Evolutionary conservation across 139 green algal genomes (phyloP).

Genomic region (Chlorella sp.): DNA sequence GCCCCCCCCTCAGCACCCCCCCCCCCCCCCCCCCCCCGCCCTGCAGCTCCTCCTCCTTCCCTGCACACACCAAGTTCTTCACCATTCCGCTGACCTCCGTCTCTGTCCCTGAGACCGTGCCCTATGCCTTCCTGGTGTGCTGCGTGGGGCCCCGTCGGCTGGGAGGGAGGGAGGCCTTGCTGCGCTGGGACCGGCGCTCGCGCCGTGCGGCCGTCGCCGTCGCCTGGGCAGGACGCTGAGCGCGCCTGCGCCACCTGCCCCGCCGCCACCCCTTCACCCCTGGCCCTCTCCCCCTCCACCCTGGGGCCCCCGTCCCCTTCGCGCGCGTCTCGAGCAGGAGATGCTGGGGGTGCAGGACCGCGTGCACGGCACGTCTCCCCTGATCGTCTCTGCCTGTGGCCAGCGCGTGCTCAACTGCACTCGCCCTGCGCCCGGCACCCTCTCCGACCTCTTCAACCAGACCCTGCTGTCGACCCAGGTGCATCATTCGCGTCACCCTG

Average conservation of each 20-base stretch:
- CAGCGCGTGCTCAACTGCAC: slow-evolving; percentile 54
- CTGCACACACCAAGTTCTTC: slow-evolving; percentile 55
- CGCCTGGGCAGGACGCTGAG: neutral
- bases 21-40: no score
- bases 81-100: slow-evolving; percentile 71
- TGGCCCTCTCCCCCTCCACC: neutral
- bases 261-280: neutral
- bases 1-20: no score
- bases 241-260: neutral
- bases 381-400: slow-evolving; percentile 59
- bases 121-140: slow-evolving; percentile 66
- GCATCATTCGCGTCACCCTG: no score
- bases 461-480: no score
- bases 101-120: slow-evolving; percentile 57
- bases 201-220: neutral
- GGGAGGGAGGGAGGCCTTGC: neutral
- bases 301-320: neutral
- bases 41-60: slow-evolving; percentile 26
- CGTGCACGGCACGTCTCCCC: slow-evolving; percentile 55
- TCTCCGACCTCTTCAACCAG: slow-evolving; percentile 2
- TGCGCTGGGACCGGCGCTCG: neutral
- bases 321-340: slow-evolving; percentile 44
- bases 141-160: neutral
- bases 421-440: slow-evolving; percentile 4
- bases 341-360: slow-evolving; percentile 64